Evolutionary conservation across 768 basidiomycete genomes (phyloP), one percentile per base, ranked within the genome.

Genomic region (Panaeolus cyanescens): DNA sequence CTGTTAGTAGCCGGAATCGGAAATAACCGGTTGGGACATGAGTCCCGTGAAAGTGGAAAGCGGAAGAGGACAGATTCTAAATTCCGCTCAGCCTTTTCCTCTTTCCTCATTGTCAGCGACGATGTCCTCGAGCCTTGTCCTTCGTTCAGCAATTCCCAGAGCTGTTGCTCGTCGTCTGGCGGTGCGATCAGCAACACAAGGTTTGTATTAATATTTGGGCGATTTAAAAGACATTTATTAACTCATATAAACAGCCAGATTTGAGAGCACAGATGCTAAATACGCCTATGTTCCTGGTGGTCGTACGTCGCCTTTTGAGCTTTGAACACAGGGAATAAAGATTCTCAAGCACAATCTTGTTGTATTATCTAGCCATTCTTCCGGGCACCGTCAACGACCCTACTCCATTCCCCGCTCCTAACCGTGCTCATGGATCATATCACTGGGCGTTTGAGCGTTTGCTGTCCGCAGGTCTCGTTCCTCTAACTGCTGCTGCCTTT

Each of bases 321-420:
- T 12, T n/a, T 59, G 22, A 30, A 25, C 25, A 15, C 25, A 50
- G 22, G 37, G 12, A 28, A 28, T 50, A 15, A 28, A 9, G 17
- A 36, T 13, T 50, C 61, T 32, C 56, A 53, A 37, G 42, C 40
- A 40, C 40, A 36, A 54, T 17, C 13, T 36, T 54, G n/a, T 19
- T 62, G 32, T 3, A 22, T 19, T 8, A 56, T n/a, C 32, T 30
- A 93, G 95, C 95, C 61, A 85, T 97, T 70, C 85, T 90, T 78
- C 86, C 86, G 72, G 97, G 96, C 55, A 92, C 93, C 31, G 95
- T 95, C 62, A 99, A 99, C 77, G 97, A 99, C 73, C 92, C 96
- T 1, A 95, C 92, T 2, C 79, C 87, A 8, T 98, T 96, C 80
- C 96, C 96, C 20, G 73, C 88, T 4, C 85, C 95, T 4, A 90